Conservation (phyloP, 2,329 filamentous ascomycete species). For the Mycosphaerella sp. region DNA sequence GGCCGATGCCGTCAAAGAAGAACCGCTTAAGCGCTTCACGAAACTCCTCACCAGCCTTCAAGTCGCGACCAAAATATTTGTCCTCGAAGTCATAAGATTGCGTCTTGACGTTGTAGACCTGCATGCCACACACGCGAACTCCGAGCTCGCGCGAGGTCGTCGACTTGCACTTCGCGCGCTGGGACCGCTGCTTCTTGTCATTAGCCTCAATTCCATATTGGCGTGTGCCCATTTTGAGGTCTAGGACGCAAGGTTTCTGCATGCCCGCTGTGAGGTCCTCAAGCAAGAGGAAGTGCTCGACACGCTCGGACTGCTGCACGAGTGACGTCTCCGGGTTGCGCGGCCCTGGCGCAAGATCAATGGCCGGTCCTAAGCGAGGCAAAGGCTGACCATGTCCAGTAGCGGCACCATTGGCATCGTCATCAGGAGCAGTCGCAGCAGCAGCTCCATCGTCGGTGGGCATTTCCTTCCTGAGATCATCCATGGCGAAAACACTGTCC, state of each 20-base stretch:
- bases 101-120: constrained; percentile 84
- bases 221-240: constrained; percentile 96
- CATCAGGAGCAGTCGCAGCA: background rate
- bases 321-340: constrained; percentile 43
- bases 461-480: constrained; percentile 40
- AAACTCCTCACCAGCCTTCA: constrained; percentile 84
- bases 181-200: constrained; percentile 87
- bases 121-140: constrained; percentile 89
- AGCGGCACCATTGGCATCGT: background rate
- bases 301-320: constrained; percentile 52
- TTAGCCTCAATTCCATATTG: constrained; percentile 92
- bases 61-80: constrained; percentile 89
- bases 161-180: constrained; percentile 83
- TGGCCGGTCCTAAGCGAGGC: constrained; percentile 28
- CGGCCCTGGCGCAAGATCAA: constrained; percentile 28
- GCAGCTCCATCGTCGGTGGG: constrained; percentile 2
- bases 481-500: constrained; percentile 64
- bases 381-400: background rate
- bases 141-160: constrained; percentile 90
- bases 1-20: constrained; percentile 80
- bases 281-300: constrained; percentile 86
- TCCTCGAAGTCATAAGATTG: constrained; percentile 92
- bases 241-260: constrained; percentile 93
- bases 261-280: constrained; percentile 96
- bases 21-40: constrained; percentile 83